Base-by-base conservation (phyloP, 2,329 filamentous ascomycete genomes). In the Penicillium palitans region DNA sequence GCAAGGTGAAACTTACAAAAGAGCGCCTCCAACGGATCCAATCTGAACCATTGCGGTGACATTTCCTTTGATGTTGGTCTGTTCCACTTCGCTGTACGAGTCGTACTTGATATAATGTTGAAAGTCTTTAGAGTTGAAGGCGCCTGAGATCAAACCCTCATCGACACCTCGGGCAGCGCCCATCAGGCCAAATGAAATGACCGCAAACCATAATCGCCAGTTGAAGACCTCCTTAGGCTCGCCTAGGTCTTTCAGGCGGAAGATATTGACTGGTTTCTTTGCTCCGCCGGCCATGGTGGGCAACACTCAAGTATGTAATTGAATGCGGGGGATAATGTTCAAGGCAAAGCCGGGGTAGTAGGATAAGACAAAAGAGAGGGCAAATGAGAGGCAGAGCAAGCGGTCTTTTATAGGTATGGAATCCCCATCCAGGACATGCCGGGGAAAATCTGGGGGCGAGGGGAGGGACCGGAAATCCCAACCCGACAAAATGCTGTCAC, bases 41-140 rank as follows among this genome's bases (percentile, higher is more conserved):
- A 92, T 85, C 74, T 92, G 90, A 0, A 93, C 90, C 90, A 93
- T 93, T 48, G 88, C 84, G 2, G 89, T 88, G 55, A 93, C 88
- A 72, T 93, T 93, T 65, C 83, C 86, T 74, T 89, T 86, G 76
- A 88, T 87, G 71, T 90, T 86, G 60, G 88, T 86, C 69, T 83
- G 78, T 47, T 84, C 80, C 4, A 81, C 77, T 0, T 74, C 66
- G 46, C 74, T 78, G 67, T 87, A 86, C 2, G 79, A 77, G 6
- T 78, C 74, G 61, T 86, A 84, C 64, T 84, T 68, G 70, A 90
- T 88, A 35, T 79, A 80, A 0, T 72, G 64, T 64, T 87, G 81
- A 71, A 90, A 90, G 52, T 87, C 79, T 62, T 81, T 78, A n/a
- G 85, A 86, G 69, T 85, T 84, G 73, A 90, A 87, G 15, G 88